Conservation (phyloP, 2,329 filamentous ascomycete species). For the Pseudogymnoascus sp. region DNA sequence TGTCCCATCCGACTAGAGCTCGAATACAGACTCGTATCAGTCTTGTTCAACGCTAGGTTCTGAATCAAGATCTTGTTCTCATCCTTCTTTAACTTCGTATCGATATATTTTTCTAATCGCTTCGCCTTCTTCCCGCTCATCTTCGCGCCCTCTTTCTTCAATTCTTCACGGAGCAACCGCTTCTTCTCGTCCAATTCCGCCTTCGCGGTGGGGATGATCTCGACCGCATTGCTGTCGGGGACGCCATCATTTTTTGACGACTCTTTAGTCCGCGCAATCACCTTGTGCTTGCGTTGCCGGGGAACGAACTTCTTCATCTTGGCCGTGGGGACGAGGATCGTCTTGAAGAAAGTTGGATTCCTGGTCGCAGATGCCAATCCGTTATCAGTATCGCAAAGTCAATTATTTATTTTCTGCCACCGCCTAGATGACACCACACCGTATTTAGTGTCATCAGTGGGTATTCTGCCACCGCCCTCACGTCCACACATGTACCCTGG, state of each 20-base stretch:
- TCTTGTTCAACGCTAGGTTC: conserved; percentile 70
- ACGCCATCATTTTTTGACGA: conserved; percentile 35
- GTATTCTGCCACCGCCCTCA: conserved; percentile 13
- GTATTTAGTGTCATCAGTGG: not conserved
- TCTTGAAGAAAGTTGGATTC: conserved; percentile 7
- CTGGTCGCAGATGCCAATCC: conserved; percentile 4
- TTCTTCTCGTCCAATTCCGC: conserved; percentile 47
- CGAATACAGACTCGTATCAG: conserved; percentile 74
- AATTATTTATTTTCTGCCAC: conserved; percentile 12
- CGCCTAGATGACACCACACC: not conserved
- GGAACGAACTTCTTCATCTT: conserved; percentile 49
- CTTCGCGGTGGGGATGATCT: conserved; percentile 44
- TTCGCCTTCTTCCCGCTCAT: conserved; percentile 61
- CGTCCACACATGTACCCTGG: conserved; percentile 7
- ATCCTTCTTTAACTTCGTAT: conserved; percentile 90
- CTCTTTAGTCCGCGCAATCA: conserved; percentile 56
- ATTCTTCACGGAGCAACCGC: conserved; percentile 48
- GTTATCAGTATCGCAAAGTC: conserved; percentile 12
- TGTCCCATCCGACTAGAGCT: conserved; percentile 74
- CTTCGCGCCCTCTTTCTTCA: conserved; percentile 46
- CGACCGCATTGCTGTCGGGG: conserved; percentile 49
- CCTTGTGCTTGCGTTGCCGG: conserved; percentile 62
- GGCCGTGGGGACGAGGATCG: conserved; percentile 4
- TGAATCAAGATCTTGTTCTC: conserved; percentile 80
- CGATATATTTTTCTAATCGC: conserved; percentile 64